Evolutionary conservation across 192 early-diverging fungal species (phyloP).

Genomic region (Gigaspora rosea): DNA sequence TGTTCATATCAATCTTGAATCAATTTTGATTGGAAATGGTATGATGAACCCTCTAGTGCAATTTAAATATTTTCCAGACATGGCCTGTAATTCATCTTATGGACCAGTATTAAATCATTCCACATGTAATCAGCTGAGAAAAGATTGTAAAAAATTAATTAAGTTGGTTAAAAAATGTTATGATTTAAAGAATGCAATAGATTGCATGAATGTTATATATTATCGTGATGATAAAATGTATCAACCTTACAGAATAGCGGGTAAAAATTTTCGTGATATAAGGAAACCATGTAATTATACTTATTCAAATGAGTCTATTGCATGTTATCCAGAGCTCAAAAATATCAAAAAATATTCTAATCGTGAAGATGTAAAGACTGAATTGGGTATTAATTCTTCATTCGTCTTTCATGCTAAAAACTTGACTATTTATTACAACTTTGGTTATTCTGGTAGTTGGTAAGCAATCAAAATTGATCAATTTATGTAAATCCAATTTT

Average conservation of each 20-base stretch:
- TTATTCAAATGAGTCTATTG: no score
- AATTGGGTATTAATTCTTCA: constrained; percentile 69
- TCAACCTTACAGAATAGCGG: constrained; percentile 75
- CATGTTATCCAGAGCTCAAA: constrained; percentile 85
- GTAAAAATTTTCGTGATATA: constrained; percentile 92
- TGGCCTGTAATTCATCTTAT: constrained; percentile 74
- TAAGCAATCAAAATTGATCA: constrained; percentile 1
- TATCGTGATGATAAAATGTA: constrained; percentile 91
- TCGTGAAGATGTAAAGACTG: constrained; percentile 67
- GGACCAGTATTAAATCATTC: constrained; percentile 73
- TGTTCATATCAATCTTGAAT: constrained; percentile 65
- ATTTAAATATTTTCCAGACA: constrained; percentile 83
- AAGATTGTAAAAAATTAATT: constrained; percentile 71
- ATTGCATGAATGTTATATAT: constrained; percentile 77
- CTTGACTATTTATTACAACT: constrained; percentile 76
- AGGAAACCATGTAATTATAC: constrained; percentile 83
- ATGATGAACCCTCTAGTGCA: constrained; percentile 85
- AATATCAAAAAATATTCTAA: constrained; percentile 84
- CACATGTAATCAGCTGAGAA: constrained; percentile 74
- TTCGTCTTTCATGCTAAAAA: constrained; percentile 69
- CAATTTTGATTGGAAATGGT: constrained; percentile 90
- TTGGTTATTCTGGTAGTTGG: constrained; percentile 82
- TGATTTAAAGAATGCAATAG: constrained; percentile 71
- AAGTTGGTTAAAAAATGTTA: constrained; percentile 82
- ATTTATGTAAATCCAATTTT: neutral